phyloP scores from a whole-genome alignment of 306 rosid genomes.

The Purshia tridentata region DNA sequence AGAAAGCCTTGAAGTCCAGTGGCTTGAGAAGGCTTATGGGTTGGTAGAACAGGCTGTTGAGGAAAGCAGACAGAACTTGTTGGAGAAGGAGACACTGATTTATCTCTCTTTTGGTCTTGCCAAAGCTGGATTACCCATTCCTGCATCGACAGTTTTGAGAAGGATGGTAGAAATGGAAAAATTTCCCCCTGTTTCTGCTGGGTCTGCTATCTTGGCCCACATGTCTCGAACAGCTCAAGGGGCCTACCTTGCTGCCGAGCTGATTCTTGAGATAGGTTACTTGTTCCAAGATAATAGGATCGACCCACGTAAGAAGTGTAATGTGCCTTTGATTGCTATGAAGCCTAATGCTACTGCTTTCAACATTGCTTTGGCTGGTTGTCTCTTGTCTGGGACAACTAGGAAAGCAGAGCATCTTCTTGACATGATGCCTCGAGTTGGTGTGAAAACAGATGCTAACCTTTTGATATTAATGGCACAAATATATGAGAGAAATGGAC shows the following conservation, averaged over 20 bases:
- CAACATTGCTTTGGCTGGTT: conserved; percentile 75
- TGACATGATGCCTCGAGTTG: conserved; percentile 78
- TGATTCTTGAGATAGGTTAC: conserved; percentile 82
- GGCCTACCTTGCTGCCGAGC: conserved; percentile 78
- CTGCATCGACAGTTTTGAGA: conserved; percentile 69
- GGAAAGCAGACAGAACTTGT: conserved; percentile 58
- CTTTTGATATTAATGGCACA: conserved; percentile 71
- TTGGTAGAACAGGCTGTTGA: conserved; percentile 57
- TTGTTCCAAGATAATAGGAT: conserved; percentile 76
- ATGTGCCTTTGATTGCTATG: conserved; percentile 68
- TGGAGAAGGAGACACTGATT: conserved; percentile 66
- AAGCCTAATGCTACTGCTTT: conserved; percentile 67
- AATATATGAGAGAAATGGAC: conserved; percentile 71
- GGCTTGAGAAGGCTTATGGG: conserved; percentile 71
- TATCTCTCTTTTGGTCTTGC: conserved; percentile 75
- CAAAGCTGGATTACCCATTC: conserved; percentile 56
- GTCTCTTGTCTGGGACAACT: conserved; percentile 66
- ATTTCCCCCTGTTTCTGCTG: conserved; percentile 68
- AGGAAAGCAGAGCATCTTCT: conserved; percentile 87
- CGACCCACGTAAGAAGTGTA: conserved; percentile 77
- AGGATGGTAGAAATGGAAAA: conserved; percentile 63
- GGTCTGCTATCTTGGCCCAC: conserved; percentile 78
- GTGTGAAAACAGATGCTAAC: conserved; percentile 65
- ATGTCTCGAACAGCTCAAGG: conserved; percentile 75
- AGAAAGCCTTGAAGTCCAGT: conserved; percentile 53